Evolutionary conservation across 2,329 filamentous ascomycete genomes (phyloP).

Genomic region (Alternaria tenuissima): DNA sequence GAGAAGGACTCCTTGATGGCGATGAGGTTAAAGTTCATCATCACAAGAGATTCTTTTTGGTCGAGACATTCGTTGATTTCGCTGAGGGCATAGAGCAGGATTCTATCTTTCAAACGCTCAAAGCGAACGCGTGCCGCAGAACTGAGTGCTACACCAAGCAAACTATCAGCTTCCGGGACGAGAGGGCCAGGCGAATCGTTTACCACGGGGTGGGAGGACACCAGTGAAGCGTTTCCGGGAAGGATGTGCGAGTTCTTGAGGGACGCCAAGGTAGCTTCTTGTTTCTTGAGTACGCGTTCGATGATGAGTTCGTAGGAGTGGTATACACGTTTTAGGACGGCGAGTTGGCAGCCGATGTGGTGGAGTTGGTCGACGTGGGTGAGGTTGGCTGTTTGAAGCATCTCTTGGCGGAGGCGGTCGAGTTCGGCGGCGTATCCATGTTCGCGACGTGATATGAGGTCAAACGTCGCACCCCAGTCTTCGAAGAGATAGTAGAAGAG

Average conservation of each 20-base stretch:
- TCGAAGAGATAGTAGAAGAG: constrained; percentile 74
- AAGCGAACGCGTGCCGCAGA: constrained; percentile 66
- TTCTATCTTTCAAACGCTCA: constrained; percentile 65
- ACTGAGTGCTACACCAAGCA: constrained; percentile 56
- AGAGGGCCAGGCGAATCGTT: constrained; percentile 27
- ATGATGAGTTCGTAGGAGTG: constrained; percentile 68
- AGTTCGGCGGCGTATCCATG: constrained; percentile 59
- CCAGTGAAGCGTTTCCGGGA: constrained; percentile 40
- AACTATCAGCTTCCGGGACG: constrained; percentile 48
- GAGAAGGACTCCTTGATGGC: constrained; percentile 77
- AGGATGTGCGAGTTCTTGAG: constrained; percentile 55
- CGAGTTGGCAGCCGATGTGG: constrained; percentile 67
- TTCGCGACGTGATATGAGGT: constrained; percentile 61
- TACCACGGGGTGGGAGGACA: constrained; percentile 30
- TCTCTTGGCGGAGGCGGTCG: constrained; percentile 60
- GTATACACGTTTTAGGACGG: constrained; percentile 68
- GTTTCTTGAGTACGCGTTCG: constrained; percentile 62
- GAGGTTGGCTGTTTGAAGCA: constrained; percentile 61
- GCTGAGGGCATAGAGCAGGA: constrained; percentile 67
- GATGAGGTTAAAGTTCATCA: constrained; percentile 80
- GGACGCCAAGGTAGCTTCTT: constrained; percentile 53
- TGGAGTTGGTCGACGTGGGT: constrained; percentile 63
- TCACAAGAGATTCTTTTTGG: constrained; percentile 74
- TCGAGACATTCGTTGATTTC: constrained; percentile 70
- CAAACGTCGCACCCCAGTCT: constrained; percentile 68